These are phyloP conservation scores for Arxiozyma telluris DNA, from an alignment of 1,139 yeast genomes.

Conservation along the genomic window DNA sequence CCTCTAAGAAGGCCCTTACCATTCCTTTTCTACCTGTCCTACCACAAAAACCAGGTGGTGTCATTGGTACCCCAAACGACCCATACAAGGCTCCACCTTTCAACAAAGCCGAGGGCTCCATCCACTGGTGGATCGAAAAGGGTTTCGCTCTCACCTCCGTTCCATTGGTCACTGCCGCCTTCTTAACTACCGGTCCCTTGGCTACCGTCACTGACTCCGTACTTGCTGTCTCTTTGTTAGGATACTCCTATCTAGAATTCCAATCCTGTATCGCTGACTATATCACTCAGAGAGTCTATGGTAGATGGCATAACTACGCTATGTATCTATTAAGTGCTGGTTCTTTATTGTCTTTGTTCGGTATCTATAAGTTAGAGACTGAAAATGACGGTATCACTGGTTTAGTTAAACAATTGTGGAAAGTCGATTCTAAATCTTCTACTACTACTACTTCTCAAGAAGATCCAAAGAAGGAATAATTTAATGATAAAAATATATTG, in stretches of 20 bases:
- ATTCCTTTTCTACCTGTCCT: slow-evolving; percentile 41
- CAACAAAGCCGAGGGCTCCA: slow-evolving; percentile 51
- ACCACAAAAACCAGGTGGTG: slow-evolving; percentile 70
- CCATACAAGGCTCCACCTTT: slow-evolving; percentile 55
- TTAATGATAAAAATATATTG: not conserved
- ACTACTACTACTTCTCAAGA: not conserved
- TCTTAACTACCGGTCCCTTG: slow-evolving; percentile 44
- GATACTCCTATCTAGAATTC: slow-evolving; percentile 64
- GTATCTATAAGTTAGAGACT: slow-evolving; percentile 60
- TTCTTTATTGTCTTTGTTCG: slow-evolving; percentile 52
- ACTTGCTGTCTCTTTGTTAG: slow-evolving; percentile 46
- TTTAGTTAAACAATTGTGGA: slow-evolving; percentile 17
- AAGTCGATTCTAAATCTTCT: not conserved
- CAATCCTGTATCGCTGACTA: slow-evolving; percentile 74
- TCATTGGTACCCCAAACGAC: slow-evolving; percentile 69
- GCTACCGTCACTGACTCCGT: slow-evolving; percentile 49
- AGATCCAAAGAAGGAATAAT: not conserved
- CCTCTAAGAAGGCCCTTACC: slow-evolving; percentile 29
- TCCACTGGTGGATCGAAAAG: slow-evolving; percentile 68
- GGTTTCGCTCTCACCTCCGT: slow-evolving; percentile 48
- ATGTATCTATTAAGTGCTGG: slow-evolving; percentile 56
- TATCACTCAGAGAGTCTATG: slow-evolving; percentile 66
- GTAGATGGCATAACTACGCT: slow-evolving; percentile 55
- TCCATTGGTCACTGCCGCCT: slow-evolving; percentile 57
- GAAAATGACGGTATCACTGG: slow-evolving; percentile 56